These are phyloP conservation scores for Castanea sativa DNA, from an alignment of 306 rosid species.

Conservation along the genomic window DNA sequence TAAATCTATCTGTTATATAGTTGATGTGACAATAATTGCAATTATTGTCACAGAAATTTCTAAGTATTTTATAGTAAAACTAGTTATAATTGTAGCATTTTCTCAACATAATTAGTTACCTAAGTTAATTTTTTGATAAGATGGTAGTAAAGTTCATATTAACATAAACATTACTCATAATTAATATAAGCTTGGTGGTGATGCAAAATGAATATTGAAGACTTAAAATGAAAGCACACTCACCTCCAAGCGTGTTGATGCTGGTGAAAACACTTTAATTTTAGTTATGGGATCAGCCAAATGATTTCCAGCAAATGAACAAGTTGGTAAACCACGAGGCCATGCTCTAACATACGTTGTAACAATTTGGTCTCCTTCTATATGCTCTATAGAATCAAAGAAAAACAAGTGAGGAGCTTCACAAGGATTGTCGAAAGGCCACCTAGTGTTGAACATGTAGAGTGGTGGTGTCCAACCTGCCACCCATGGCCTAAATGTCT, in stretches of 20 bases:
- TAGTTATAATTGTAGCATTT: too few species aligned
- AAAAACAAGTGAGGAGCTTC: constrained; percentile 47
- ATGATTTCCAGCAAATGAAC: constrained; percentile 30
- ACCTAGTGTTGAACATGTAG: constrained; percentile 45
- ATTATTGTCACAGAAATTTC: too few species aligned
- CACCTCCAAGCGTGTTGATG: constrained; percentile 25
- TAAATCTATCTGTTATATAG: too few species aligned
- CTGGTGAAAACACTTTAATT: constrained; percentile 35
- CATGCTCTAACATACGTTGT: constrained; percentile 30
- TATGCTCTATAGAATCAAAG: constrained; percentile 20
- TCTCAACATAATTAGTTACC: too few species aligned
- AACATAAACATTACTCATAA: too few species aligned
- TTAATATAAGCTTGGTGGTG: too few species aligned
- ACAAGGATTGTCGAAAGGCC: constrained; percentile 29
- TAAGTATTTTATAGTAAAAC: too few species aligned
- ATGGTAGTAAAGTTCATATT: too few species aligned
- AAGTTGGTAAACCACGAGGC: constrained; percentile 26
- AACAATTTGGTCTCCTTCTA: not conserved
- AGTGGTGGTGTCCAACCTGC: constrained; percentile 11
- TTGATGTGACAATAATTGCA: too few species aligned
- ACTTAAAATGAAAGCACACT: not conserved
- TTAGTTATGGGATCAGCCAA: constrained; percentile 38
- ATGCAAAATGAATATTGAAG: too few species aligned
- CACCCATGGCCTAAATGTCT: constrained; percentile 41
- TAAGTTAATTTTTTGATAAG: too few species aligned